A percentile compares a stretch with the other conserved stretches of the same genome.
Evolutionary conservation across 495 filamentous ascomycete species (phyloP).

Genomic region (Melanomma pulvis-pyrius): DNA sequence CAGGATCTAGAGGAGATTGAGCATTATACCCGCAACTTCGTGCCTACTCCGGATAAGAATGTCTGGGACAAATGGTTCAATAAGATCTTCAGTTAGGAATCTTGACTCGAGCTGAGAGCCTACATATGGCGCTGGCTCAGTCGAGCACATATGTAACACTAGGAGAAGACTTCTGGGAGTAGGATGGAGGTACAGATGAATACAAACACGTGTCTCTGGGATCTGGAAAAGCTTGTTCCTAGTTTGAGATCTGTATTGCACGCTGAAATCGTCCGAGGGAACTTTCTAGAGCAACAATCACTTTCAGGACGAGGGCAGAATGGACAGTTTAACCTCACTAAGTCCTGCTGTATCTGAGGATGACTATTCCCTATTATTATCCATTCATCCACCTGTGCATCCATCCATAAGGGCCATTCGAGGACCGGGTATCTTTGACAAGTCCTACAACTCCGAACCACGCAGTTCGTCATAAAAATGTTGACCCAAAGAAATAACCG

Average conservation of each 20-base stretch:
- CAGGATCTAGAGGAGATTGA: constrained; percentile 72
- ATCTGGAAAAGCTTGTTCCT: too few relatives aligned
- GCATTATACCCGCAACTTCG: constrained; percentile 68
- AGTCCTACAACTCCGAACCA: neutral
- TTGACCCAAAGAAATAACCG: too few relatives aligned
- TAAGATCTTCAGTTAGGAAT: constrained; percentile 36
- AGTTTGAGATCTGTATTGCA: too few relatives aligned
- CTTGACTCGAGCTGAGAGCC: neutral
- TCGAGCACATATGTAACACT: too few relatives aligned
- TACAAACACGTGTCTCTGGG: too few relatives aligned
- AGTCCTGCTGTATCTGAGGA: too few relatives aligned
- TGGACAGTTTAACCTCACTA: too few relatives aligned
- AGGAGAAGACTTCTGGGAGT: neutral
- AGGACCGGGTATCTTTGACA: constrained; percentile 7
- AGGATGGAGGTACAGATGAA: neutral
- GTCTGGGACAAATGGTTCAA: constrained; percentile 40
- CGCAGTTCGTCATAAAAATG: neutral
- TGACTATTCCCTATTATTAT: too few relatives aligned
- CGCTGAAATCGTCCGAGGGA: too few relatives aligned
- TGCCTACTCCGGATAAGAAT: constrained; percentile 56
- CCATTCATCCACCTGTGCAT: too few relatives aligned
- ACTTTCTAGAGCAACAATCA: too few relatives aligned
- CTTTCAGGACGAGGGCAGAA: too few relatives aligned
- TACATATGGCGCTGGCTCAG: neutral
- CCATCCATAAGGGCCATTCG: neutral